phyloP scores from a whole-genome alignment of 352 stramenopile species.

The Globisporangium abappressorium region DNA sequence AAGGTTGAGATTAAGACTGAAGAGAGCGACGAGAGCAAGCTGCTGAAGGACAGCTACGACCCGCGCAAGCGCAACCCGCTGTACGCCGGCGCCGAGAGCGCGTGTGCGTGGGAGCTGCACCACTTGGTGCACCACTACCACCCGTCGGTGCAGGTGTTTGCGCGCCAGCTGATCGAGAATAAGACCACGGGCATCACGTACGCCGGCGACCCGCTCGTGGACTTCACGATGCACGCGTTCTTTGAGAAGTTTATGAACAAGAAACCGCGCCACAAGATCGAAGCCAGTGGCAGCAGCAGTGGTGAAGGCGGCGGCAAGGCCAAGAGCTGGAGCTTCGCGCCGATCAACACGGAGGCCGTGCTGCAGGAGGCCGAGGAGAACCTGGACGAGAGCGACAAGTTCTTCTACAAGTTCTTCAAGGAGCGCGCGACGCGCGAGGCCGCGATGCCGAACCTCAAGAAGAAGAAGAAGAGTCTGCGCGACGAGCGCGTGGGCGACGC shows the following conservation, averaged over 20 bases:
- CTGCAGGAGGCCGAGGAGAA: constrained; percentile 54
- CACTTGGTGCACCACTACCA: constrained; percentile 94
- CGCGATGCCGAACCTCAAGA: constrained; percentile 23
- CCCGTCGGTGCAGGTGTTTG: constrained; percentile 94
- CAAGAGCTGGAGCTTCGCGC: constrained; percentile 70
- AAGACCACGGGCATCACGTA: constrained; percentile 84
- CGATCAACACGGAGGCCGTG: constrained; percentile 71
- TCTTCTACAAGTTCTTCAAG: constrained; percentile 95
- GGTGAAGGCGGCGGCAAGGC: constrained; percentile 17
- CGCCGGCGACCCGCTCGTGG: constrained; percentile 93
- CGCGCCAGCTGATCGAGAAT: constrained; percentile 72
- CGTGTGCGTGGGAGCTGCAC: constrained; percentile 92
- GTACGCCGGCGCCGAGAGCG: constrained; percentile 64
- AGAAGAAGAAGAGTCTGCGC: constrained; percentile 34
- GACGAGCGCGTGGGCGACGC: constrained; percentile 46
- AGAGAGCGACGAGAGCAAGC: background rate
- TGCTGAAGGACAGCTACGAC: constrained; percentile 62
- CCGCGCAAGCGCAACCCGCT: constrained; percentile 85
- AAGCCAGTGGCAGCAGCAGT: background rate
- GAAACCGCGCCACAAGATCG: constrained; percentile 86
- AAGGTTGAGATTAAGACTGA: constrained; percentile 1
- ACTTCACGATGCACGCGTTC: constrained; percentile 97
- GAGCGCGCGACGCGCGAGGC: constrained; percentile 64
- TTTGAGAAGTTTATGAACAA: constrained; percentile 99
- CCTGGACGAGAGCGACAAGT: constrained; percentile 82